A percentile compares a stretch with the other conserved stretches of the same genome.
These are phyloP conservation scores for Terfezia claveryi DNA, from an alignment of 495 filamentous ascomycete genomes.

Conservation along the genomic window DNA sequence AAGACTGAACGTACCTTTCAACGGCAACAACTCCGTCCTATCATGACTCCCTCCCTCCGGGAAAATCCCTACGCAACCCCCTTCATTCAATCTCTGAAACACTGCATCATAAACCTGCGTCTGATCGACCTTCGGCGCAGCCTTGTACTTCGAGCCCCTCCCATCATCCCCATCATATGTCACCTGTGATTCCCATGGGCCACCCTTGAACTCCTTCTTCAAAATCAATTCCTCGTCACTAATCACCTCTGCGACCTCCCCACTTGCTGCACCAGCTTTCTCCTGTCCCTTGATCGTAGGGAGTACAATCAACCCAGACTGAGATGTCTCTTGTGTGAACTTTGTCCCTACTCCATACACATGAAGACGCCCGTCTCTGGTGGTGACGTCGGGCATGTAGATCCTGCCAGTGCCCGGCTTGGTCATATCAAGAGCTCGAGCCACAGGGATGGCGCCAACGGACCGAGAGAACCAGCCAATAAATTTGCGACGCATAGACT, in stretches of 20 bases:
- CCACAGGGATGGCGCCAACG: slow-evolving; percentile 72
- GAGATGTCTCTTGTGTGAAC: slow-evolving; percentile 52
- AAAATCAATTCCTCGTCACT: slow-evolving; percentile 61
- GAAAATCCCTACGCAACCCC: slow-evolving; percentile 90
- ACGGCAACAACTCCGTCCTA: slow-evolving; percentile 70
- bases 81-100: slow-evolving; percentile 53
- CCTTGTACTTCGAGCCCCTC: slow-evolving; percentile 61
- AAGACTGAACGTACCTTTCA: slow-evolving; percentile 41
- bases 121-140: slow-evolving; percentile 87
- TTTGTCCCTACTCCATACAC: slow-evolving; percentile 70
- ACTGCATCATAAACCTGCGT: slow-evolving; percentile 83
- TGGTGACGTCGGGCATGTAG: slow-evolving; percentile 51
- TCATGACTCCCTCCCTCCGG: slow-evolving; percentile 97
- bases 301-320: slow-evolving; percentile 66
- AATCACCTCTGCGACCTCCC: slow-evolving; percentile 57
- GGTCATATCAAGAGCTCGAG: slow-evolving; percentile 68
- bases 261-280: slow-evolving; percentile 35
- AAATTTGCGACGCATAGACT: slow-evolving; percentile 70
- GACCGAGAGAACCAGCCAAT: slow-evolving; percentile 61
- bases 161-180: slow-evolving; percentile 57
- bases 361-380: slow-evolving; percentile 57
- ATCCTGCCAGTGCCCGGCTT: slow-evolving; percentile 59
- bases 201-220: slow-evolving; percentile 65
- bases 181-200: slow-evolving; percentile 47
- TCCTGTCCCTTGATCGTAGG: slow-evolving; percentile 52